Base-by-base conservation (phyloP, 306 rosid species). In the Glycine tomentella region DNA sequence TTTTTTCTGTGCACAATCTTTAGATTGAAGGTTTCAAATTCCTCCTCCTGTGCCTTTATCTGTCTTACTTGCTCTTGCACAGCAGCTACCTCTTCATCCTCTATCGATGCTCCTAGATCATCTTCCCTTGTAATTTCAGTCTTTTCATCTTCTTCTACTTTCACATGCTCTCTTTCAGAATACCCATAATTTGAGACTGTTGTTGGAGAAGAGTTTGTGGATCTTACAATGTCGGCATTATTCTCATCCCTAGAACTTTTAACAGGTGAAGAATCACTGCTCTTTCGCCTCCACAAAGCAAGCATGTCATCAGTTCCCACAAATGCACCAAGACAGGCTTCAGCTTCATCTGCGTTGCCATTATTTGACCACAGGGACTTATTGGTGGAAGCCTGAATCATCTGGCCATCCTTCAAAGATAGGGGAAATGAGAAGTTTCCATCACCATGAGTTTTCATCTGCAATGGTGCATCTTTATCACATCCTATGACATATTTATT, bases 51-150 rank as follows among this genome's bases (percentile, higher is more conserved):
- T 56, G 92, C 90, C 88, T 88, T 91, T 86, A 93, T 90, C 87
- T 93, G 97, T 75, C 94, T 87, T 65, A 91, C 94, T 90, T 93
- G 97, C 89, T 93, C 97, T 87, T 91, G 97, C 72, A 93, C 94
- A 67, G 97, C 97, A 80, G 92, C 94, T 61, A 91, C 92, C 84
- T 93, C 97, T 80, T 93, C 97, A 67, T 93, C 97, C 81, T 93
- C 97, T 13, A 89, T 87, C 16, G 90, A 87, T 75, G 94, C 86
- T 55, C 79, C 92, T 3, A 88, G 63, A 67, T 91, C 97, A 83
- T 90, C 93, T 63, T 91, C 96, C 90, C 89, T 87, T 13, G 79
- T 81, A 81, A 84, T 42, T 13, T 73, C 87, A 75, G 71, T 65
- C 75, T 88, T 91, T 74, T 83, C 92, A 74, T 88, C 91, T 81